Evolutionary conservation across 257 asterid genomes (phyloP), one percentile per base, ranked within the genome.

Genomic region (Nyctanthes arbortristis): DNA sequence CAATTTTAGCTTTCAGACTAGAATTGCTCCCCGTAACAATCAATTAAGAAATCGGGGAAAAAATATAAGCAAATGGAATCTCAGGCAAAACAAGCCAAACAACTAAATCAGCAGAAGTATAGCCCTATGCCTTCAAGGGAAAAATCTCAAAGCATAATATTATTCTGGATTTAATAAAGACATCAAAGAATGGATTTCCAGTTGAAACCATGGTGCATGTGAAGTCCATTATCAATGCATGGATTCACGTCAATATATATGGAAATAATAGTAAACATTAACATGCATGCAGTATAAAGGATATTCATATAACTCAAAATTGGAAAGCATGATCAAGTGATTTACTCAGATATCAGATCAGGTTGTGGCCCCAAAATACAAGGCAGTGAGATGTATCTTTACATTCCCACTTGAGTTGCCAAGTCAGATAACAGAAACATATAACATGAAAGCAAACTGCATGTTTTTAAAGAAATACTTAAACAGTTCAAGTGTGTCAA

Each of bases 341-440:
- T n/a, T n/a, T n/a, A n/a, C 20, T 52, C 59, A 52, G 30, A 52
- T 52, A 30, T 52, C 59, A 52, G 59, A 3, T 52, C 13, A 39
- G 14, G 47, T 39, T 39, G 47, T 11, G 14, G n/a, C 30, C 65
- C 65, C 4, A 66, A 37, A 55, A 37, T n/a, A 55, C 11, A 29
- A 64, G 65, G 20, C 69, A 54, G 62, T 7, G 27, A 56, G 47
- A 45, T 43, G 35, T 22, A 56, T 27, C 59, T 63, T 39, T 64
- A 35, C 12, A 58, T 8, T 16, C 11, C 28, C 13, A 57, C 30
- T n/a, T 22, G 34, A 39, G 43, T 55, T 70, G 68, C 62, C 47
- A 73, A 34, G 65, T 61, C 60, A 35, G 18, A 20, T 49, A 35
- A 36, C 14, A 25, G 20, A 47, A 7, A 72, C 18, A 57, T 24